Conservation (phyloP, 1,284 basidiomycete genomes). For the Phlebopus sp. region DNA sequence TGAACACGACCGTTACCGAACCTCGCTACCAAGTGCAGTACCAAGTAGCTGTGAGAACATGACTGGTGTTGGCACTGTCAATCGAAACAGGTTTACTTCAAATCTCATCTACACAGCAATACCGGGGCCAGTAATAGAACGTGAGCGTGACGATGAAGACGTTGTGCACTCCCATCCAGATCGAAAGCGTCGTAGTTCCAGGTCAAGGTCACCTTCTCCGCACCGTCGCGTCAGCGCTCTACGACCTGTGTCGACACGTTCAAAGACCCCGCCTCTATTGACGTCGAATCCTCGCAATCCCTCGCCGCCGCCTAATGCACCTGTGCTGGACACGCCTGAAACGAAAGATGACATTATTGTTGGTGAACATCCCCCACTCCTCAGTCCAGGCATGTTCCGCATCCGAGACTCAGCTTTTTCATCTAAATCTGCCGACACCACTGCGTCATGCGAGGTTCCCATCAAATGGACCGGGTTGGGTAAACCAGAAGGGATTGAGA, state of each 20-base stretch:
- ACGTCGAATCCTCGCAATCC: slow-evolving; percentile 27
- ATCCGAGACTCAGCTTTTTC: slow-evolving; percentile 54
- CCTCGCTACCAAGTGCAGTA: slow-evolving; percentile 49
- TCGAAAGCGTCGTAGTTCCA: slow-evolving; percentile 3
- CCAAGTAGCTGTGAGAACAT: slow-evolving; percentile 52
- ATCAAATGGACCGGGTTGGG: slow-evolving; percentile 51
- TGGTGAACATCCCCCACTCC: slow-evolving; percentile 35
- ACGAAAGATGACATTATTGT: slow-evolving; percentile 17
- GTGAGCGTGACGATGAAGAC: slow-evolving; percentile 16
- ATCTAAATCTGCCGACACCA: slow-evolving; percentile 36
- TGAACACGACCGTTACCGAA: slow-evolving; percentile 36
- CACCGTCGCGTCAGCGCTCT: slow-evolving; percentile 22
- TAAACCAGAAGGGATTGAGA: slow-evolving; percentile 32
- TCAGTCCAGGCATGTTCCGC: slow-evolving; percentile 45
- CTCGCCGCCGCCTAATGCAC: slow-evolving; percentile 20
- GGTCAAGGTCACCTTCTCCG: slow-evolving; percentile 30
- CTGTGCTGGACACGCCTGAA: slow-evolving; percentile 12
- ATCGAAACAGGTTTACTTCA: slow-evolving; percentile 26
- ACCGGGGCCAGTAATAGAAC: slow-evolving; percentile 9
- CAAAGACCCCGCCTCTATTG: slow-evolving; percentile 34
- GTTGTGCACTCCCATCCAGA: slow-evolving; percentile 14
- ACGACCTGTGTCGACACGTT: slow-evolving; percentile 31
- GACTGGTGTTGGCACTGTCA: slow-evolving; percentile 58
- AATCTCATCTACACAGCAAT: slow-evolving; percentile 15
- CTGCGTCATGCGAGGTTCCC: slow-evolving; percentile 44